These are phyloP conservation scores for Plantago major DNA, from an alignment of 257 asterid genomes.

Conservation along the genomic window DNA sequence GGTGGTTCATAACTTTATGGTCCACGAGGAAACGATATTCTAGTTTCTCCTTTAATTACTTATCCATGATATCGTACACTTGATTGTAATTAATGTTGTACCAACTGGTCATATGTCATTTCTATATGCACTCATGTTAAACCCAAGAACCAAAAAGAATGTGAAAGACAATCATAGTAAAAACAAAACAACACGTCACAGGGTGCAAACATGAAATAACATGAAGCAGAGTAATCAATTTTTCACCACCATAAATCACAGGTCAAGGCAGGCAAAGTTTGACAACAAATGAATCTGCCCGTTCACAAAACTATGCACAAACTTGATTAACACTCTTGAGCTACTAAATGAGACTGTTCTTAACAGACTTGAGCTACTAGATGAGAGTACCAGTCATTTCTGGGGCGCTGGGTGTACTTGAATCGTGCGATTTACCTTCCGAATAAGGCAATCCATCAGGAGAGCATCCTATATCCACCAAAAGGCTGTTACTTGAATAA, in stretches of 20 bases:
- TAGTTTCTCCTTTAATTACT: too few species aligned
- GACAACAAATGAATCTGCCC: not conserved
- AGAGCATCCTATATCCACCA: conserved; percentile 41
- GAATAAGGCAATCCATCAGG: conserved; percentile 24
- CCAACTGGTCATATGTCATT: too few species aligned
- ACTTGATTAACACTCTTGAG: not conserved
- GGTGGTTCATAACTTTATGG: too few species aligned
- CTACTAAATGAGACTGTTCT: conserved; percentile 31
- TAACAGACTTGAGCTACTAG: conserved; percentile 20
- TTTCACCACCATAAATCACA: not conserved
- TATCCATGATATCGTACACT: too few species aligned
- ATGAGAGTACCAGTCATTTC: conserved; percentile 44
- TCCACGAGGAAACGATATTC: too few species aligned
- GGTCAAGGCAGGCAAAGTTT: not conserved
- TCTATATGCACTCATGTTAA: too few species aligned
- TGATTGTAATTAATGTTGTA: too few species aligned
- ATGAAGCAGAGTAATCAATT: too few species aligned
- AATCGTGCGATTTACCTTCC: conserved; percentile 23
- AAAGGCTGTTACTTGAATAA: conserved; percentile 19
- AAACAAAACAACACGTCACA: too few species aligned
- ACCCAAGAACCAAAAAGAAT: too few species aligned
- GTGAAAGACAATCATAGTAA: too few species aligned
- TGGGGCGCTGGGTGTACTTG: conserved; percentile 24
- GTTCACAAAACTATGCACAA: conserved; percentile 14
- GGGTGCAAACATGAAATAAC: too few species aligned